A percentile compares a stretch with the other conserved stretches of the same genome.
phyloP scores from a whole-genome alignment of 2,329 filamentous ascomycete genomes.

The Fusarium sp. region DNA sequence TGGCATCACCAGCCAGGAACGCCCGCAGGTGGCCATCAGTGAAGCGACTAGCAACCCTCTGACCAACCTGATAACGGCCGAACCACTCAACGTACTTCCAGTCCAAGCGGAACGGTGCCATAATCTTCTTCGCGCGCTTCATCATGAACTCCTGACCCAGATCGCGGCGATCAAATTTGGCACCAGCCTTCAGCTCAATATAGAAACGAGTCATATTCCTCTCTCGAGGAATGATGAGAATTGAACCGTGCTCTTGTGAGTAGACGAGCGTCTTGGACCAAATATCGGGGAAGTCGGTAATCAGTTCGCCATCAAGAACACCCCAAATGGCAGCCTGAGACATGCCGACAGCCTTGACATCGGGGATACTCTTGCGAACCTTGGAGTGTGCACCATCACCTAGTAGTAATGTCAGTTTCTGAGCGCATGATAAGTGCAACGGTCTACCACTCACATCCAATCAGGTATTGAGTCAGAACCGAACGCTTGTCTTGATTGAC shows the following conservation, averaged over 20 bases:
- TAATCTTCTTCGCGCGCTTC: conserved; percentile 70
- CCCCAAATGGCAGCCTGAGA: conserved; percentile 73
- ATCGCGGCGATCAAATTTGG: conserved; percentile 54
- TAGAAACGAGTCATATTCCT: conserved; percentile 77
- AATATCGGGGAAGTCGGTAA: conserved; percentile 79
- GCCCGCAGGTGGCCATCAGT: conserved; percentile 69
- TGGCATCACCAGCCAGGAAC: conserved; percentile 78
- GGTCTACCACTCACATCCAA: conserved; percentile 68
- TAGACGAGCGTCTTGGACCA: conserved; percentile 80
- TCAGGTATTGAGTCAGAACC: conserved; percentile 71
- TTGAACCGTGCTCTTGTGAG: conserved; percentile 74
- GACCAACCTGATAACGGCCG: conserved; percentile 77
- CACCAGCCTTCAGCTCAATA: conserved; percentile 64
- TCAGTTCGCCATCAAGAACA: conserved; percentile 76
- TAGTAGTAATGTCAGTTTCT: conserved; percentile 39
- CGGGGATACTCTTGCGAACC: conserved; percentile 73
- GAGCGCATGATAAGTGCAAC: neutral
- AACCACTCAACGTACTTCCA: conserved; percentile 77
- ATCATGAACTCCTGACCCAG: conserved; percentile 76
- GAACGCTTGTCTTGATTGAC: conserved; percentile 63
- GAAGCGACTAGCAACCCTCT: conserved; percentile 78
- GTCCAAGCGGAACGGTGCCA: conserved; percentile 67
- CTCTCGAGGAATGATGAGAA: conserved; percentile 80
- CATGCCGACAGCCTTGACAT: conserved; percentile 65
- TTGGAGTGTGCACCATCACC: conserved; percentile 78